Evolutionary conservation across 2,329 filamentous ascomycete species (phyloP), one percentile per base, ranked within the genome.

Genomic region (Clonostachys byssicola): DNA sequence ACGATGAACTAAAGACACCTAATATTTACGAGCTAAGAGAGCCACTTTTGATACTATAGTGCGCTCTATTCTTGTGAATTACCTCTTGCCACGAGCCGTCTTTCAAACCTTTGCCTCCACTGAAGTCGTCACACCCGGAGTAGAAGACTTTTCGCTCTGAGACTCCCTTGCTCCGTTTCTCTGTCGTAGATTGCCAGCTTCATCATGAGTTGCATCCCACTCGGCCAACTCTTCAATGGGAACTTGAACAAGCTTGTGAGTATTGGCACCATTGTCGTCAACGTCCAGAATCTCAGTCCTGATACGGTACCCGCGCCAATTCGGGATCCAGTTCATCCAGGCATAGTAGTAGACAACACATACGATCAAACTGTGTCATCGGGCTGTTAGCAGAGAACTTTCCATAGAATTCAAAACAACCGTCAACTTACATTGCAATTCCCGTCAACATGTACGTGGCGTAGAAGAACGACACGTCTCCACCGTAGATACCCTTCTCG

Each of bases 381-480:
- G 3, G 23, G 23, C 18, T 20, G 18, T 30, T 10, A 30, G 16
- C 13, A 16, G 12, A 49, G 46, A 18, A 14, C n/a, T 34, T 7
- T n/a, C 23, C n/a, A 20, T 40, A 6, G 13, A 10, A 33, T 16
- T 20, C 4, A 12, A 17, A 12, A 38, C 6, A 14, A 17, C 17
- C 10, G 23, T 9, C 38, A 13, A 77, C 79, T 71, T 68, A 83
- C 78, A 87, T 75, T 18, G 62, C 82, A 48, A 89, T 74, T 0
- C 85, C 84, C 1, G 81, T 76, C 1, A 82, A 77, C 17, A 78
- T 75, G 54, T 89, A 88, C 0, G 84, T 88, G 2, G 74, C 85
- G 52, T 89, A 90, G 80, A 81, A 89, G 62, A 90, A 89, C 46
- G 78, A 85, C 2, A 88, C 85, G 47, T 85, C 79, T 0, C 84